These are phyloP conservation scores for Fomitopsis palustris DNA, from an alignment of 1,284 basidiomycete genomes.

Conservation along the genomic window DNA sequence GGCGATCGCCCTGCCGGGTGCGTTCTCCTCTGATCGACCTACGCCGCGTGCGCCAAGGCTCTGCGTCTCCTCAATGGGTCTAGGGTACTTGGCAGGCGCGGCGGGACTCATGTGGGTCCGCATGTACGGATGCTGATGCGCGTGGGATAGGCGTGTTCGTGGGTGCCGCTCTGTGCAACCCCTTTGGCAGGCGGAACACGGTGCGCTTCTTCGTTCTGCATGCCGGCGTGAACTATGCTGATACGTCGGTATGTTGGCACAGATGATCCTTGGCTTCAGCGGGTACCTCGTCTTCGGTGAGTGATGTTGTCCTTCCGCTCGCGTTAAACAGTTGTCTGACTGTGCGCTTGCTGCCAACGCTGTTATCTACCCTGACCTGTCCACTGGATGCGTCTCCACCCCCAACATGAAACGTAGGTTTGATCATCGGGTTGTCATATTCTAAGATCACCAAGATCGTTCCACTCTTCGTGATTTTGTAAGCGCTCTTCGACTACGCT, in stretches of 20 bases:
- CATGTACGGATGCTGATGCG: conserved; percentile 3
- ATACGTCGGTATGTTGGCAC: background rate
- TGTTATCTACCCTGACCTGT: background rate
- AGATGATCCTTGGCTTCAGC: conserved; percentile 75
- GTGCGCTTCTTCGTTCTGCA: conserved; percentile 30
- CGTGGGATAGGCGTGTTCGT: conserved; percentile 36
- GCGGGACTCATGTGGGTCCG: background rate
- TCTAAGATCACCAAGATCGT: conserved; percentile 2
- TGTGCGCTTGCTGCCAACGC: background rate
- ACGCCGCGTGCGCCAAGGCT: background rate
- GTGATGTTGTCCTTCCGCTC: conserved; percentile 3
- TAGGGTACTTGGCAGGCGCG: no score
- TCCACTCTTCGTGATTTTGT: background rate
- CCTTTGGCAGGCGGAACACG: conserved; percentile 59
- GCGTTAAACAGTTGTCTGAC: background rate
- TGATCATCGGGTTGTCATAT: background rate
- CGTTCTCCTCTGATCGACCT: background rate
- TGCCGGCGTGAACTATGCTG: background rate
- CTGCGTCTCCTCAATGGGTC: background rate
- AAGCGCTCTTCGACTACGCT: conserved; percentile 2
- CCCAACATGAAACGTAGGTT: background rate
- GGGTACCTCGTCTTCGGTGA: conserved; percentile 72
- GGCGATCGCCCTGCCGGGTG: conserved; percentile 64
- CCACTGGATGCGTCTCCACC: background rate
- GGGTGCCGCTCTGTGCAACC: conserved; percentile 63